Evolutionary conservation across 345 rosid species (phyloP).

Genomic region (Orychophragmus violaceus): DNA sequence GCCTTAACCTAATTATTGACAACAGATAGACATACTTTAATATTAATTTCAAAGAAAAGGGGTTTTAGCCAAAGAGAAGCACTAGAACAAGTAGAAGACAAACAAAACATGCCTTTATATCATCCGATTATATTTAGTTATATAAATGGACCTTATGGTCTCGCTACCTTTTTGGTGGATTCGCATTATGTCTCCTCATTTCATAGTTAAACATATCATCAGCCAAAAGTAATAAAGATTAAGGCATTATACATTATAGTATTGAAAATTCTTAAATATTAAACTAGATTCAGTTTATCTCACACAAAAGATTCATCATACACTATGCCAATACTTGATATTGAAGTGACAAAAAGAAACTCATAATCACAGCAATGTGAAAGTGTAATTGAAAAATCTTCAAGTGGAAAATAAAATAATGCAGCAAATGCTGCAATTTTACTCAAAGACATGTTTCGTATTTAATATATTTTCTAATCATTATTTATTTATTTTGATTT

Average conservation of each 20-base stretch:
- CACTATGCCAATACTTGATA: conserved; percentile 29
- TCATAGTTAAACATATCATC: conserved; percentile 10
- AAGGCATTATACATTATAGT: neutral
- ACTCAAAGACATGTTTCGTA: conserved; percentile 18
- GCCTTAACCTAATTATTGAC: conserved; percentile 26
- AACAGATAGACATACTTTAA: conserved; percentile 8
- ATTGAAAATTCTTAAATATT: conserved; percentile 2
- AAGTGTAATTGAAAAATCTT: conserved; percentile 26
- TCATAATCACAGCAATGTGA: conserved; percentile 18
- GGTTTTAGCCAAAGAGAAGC: conserved; percentile 29
- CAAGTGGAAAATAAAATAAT: conserved; percentile 30
- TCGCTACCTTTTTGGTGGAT: conserved; percentile 23
- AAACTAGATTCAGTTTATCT: conserved; percentile 12
- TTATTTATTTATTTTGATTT: conserved; percentile 1
- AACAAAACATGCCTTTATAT: conserved; percentile 34
- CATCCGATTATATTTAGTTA: conserved; percentile 3
- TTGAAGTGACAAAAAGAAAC: conserved; percentile 34
- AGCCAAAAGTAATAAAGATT: conserved; percentile 20
- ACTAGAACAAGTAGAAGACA: conserved; percentile 34
- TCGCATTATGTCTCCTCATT: too few relatives aligned
- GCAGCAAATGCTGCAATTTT: conserved; percentile 29
- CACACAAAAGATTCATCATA: conserved; percentile 21
- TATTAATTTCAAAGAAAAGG: conserved; percentile 7
- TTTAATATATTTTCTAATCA: neutral
- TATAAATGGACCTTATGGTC: conserved; percentile 12